These are phyloP conservation scores for Haplosporangium sp. DNA, from an alignment of 371 early-diverging fungal species.

Conservation along the genomic window DNA sequence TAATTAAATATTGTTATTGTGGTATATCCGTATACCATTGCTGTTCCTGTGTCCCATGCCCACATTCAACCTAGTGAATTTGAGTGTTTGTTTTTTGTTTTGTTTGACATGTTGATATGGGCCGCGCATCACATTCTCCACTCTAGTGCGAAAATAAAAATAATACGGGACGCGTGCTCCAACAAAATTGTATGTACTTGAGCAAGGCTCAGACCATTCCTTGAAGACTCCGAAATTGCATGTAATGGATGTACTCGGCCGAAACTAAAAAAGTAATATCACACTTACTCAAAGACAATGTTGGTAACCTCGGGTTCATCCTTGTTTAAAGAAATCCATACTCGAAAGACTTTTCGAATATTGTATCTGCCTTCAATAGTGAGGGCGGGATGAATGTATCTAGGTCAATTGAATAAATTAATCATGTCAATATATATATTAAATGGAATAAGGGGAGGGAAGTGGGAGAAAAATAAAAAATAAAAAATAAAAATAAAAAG, in stretches of 20 bases:
- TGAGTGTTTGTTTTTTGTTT: not conserved
- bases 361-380: constrained; percentile 66
- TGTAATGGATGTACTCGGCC: not conserved
- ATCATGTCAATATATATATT: not conserved
- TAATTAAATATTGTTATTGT: not conserved
- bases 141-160: not conserved
- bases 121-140: not conserved
- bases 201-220: constrained; percentile 3
- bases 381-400: constrained; percentile 66
- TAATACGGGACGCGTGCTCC: not conserved
- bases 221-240: constrained; percentile 6
- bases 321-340: constrained; percentile 72
- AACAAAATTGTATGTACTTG: not conserved
- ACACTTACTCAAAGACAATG: constrained; percentile 65
- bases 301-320: constrained; percentile 66
- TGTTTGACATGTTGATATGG: not conserved
- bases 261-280: too few relatives aligned
- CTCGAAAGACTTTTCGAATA: constrained; percentile 72
- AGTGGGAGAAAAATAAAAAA: too few relatives aligned
- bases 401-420: not conserved
- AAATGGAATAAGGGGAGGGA: too few relatives aligned
- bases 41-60: not conserved
- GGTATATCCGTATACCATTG: not conserved
- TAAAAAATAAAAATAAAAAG: too few relatives aligned
- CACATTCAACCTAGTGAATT: not conserved